Conservation (phyloP, 768 basidiomycete genomes). For the Tephrocybe rancida region DNA sequence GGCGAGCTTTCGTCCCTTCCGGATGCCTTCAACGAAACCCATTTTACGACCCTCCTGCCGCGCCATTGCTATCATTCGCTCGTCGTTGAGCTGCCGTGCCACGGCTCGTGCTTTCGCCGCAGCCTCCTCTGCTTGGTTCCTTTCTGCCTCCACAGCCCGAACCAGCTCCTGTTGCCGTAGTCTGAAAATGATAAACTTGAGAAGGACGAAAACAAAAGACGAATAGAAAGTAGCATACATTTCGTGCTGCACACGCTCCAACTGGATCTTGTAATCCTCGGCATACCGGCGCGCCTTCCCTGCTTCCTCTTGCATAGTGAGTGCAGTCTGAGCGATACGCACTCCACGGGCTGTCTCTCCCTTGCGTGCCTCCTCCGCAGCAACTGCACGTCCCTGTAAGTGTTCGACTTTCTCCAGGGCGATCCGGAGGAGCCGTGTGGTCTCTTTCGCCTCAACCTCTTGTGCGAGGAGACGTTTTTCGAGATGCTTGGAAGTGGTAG, state of each 20-base stretch:
- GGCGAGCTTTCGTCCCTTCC: slow-evolving; percentile 41
- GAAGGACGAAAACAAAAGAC: neutral
- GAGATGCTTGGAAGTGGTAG: slow-evolving; percentile 25
- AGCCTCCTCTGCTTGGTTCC: slow-evolving; percentile 32
- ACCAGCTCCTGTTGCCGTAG: slow-evolving; percentile 25
- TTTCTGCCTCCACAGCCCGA: slow-evolving; percentile 29
- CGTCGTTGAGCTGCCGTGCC: slow-evolving; percentile 57
- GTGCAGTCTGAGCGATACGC: slow-evolving; percentile 25
- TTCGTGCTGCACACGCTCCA: slow-evolving; percentile 26
- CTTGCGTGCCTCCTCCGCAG: slow-evolving; percentile 16
- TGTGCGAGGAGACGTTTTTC: slow-evolving; percentile 25
- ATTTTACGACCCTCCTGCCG: slow-evolving; percentile 54
- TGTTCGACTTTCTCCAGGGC: slow-evolving; percentile 28
- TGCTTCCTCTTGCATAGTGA: slow-evolving; percentile 29
- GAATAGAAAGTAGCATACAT: slow-evolving; percentile 21
- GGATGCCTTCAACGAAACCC: slow-evolving; percentile 49
- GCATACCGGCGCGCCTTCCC: slow-evolving; percentile 27
- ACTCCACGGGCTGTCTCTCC: slow-evolving; percentile 22
- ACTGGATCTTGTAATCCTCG: slow-evolving; percentile 25
- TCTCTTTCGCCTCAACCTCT: slow-evolving; percentile 29
- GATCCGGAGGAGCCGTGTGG: slow-evolving; percentile 26
- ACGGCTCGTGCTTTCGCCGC: slow-evolving; percentile 45
- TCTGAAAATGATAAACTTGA: slow-evolving; percentile 13
- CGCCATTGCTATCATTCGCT: slow-evolving; percentile 50
- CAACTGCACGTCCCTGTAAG: slow-evolving; percentile 16